phyloP scores from a whole-genome alignment of 345 rosid genomes.

The Linum lewisii region DNA sequence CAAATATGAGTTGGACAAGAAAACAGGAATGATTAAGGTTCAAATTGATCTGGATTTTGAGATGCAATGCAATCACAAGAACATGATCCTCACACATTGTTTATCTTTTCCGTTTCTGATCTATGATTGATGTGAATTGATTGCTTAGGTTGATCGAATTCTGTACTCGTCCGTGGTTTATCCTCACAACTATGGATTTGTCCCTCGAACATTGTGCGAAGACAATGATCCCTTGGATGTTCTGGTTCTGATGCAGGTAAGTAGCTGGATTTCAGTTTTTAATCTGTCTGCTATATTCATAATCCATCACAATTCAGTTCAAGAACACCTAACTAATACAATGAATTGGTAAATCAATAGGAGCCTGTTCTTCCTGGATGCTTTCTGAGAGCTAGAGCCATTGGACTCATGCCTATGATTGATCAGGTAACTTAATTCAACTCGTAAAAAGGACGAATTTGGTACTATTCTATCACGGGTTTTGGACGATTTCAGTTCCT shows the following conservation, averaged over 20 bases:
- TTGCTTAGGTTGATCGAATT: constrained; percentile 68
- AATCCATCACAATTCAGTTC: not conserved
- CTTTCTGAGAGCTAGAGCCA: constrained; percentile 88
- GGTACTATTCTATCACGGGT: too few relatives aligned
- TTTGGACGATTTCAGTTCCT: too few relatives aligned
- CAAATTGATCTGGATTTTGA: not conserved
- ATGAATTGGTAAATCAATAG: constrained; percentile 21
- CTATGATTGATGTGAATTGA: not conserved
- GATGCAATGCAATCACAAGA: constrained; percentile 1
- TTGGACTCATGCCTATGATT: constrained; percentile 98
- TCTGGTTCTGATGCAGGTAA: constrained; percentile 90
- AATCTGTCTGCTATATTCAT: not conserved
- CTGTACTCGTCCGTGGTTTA: constrained; percentile 94
- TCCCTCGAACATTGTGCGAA: constrained; percentile 87
- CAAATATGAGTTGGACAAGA: constrained; percentile 95
- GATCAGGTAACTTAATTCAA: constrained; percentile 56
- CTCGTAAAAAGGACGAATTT: not conserved
- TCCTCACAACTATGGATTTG: constrained; percentile 98
- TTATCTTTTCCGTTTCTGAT: not conserved
- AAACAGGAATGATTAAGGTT: constrained; percentile 90
- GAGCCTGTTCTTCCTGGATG: constrained; percentile 98
- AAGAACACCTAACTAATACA: too few relatives aligned
- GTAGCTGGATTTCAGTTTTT: constrained; percentile 1
- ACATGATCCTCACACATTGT: not conserved
- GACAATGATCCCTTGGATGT: constrained; percentile 97